phyloP scores from a whole-genome alignment of 306 rosid genomes.

The Malus domestica region DNA sequence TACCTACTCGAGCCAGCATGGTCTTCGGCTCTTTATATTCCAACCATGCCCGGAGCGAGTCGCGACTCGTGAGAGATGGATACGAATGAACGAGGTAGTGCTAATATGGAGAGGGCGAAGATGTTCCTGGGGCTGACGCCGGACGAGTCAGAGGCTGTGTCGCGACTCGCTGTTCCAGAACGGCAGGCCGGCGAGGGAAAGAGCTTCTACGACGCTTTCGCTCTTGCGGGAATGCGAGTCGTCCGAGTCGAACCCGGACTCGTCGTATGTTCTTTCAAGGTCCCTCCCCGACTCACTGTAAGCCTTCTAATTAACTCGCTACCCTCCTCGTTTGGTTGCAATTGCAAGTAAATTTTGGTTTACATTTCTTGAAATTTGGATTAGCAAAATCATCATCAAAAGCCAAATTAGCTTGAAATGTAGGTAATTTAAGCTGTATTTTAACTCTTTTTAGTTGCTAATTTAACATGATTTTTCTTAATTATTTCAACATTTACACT shows the following conservation, averaged over 20 bases:
- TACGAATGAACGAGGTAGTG: slow-evolving; percentile 21
- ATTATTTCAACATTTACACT: no score
- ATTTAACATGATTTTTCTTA: no score
- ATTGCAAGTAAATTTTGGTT: not conserved
- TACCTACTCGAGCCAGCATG: not conserved
- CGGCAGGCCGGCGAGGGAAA: slow-evolving; percentile 11
- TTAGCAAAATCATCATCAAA: not conserved
- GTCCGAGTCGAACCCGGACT: slow-evolving; percentile 67
- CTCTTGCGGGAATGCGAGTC: slow-evolving; percentile 57
- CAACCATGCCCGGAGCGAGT: not conserved
- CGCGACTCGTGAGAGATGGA: not conserved
- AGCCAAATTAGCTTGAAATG: not conserved
- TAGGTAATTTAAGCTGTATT: not conserved
- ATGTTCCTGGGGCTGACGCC: slow-evolving; percentile 24
- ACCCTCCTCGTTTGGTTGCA: not conserved
- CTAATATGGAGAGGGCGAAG: slow-evolving; percentile 21
- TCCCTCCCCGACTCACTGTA: slow-evolving; percentile 53
- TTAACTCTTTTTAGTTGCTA: not conserved
- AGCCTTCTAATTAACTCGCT: not conserved
- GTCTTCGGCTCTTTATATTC: not conserved
- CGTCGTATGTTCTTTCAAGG: slow-evolving; percentile 49
- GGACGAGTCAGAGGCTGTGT: slow-evolving; percentile 38
- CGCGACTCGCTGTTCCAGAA: slow-evolving; percentile 35
- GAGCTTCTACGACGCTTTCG: slow-evolving; percentile 48
- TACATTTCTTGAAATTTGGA: not conserved